Percentiles rank a stretch among this genome's conserved stretches.
phyloP scores from a whole-genome alignment of 2,329 filamentous ascomycete genomes.

The Phialemoniopsis sp. region DNA sequence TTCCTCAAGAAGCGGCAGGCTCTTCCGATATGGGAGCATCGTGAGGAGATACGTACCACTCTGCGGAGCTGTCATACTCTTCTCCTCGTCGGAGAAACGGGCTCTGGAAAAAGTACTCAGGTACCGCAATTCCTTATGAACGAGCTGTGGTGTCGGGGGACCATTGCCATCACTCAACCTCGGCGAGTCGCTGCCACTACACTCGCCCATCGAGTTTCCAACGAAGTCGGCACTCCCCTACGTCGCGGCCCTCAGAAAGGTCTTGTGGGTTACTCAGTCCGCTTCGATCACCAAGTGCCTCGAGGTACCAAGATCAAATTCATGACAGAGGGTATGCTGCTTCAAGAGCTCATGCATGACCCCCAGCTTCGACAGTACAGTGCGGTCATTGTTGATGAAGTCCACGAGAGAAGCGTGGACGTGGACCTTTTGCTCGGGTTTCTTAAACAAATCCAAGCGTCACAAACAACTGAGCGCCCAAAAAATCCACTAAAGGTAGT shows the following conservation, averaged over 20 bases:
- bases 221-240: conserved; percentile 61
- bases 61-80: conserved; percentile 69
- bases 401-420: conserved; percentile 93
- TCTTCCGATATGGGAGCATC: conserved; percentile 77
- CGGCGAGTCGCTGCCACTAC: conserved; percentile 91
- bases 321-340: conserved; percentile 90
- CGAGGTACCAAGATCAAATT: conserved; percentile 85
- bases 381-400: conserved; percentile 89
- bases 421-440: conserved; percentile 91
- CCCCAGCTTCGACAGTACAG: conserved; percentile 81
- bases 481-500: conserved; percentile 80
- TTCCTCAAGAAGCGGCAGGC: conserved; percentile 50
- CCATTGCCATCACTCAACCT: conserved; percentile 92
- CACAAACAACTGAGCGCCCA: conserved; percentile 59
- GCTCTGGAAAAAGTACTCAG: conserved; percentile 95
- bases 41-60: conserved; percentile 61
- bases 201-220: conserved; percentile 80
- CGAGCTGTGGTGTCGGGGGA: conserved; percentile 79
- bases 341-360: conserved; percentile 89
- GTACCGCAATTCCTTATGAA: conserved; percentile 82
- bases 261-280: conserved; percentile 84
- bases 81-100: conserved; percentile 87
- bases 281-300: conserved; percentile 87
- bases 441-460: conserved; percentile 68
- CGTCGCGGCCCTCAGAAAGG: conserved; percentile 36